Evolutionary conservation across 192 early-diverging fungal genomes (phyloP), one percentile per base, ranked within the genome.

Genomic region (Coemansia sp.): DNA sequence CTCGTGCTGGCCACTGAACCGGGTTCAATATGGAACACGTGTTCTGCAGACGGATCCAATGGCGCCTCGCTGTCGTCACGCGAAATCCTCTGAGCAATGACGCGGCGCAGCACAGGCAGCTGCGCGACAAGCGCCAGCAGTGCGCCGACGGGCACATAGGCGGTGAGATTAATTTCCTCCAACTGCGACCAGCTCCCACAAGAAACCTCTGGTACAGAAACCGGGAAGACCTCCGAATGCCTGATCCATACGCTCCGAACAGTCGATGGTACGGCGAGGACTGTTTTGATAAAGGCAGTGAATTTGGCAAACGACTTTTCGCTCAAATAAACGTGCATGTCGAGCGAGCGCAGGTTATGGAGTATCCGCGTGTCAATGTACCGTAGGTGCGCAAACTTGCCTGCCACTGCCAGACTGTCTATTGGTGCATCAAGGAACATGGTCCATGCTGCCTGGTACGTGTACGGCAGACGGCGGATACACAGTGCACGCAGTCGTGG

Each of bases 391-490:
- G 62, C 67, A 22, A 63, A 65, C 17, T 62, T 68, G 27, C 73
- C 73, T 2, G 73, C 68, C 1, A 76, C 42, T 1, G 68, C 55
- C 11, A 76, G 48, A 0, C 42, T 59, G 8, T 37, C 42, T 0
- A 76, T n/a, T 1, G 73, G 73, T 29, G 73, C 46, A 8, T 50
- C 63, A n/a, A 59, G 43, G 26, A 76, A 76, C 73, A 76, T 76
- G 4, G 58, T 21, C 73, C 73, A 76, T 5, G 73, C 73, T 7
- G 32, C 59, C 4, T 63, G 24, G 60, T 70, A 76, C 2, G 73
- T 66, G 27, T 62, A 76, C 8, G 73, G 73, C 5, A 76, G 59
- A 14, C 39, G 53, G 32, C 63, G 63, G 0, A 76, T 32, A 1
- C 46, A 42, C 14, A 76, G 56, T 7, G 39, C 22, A 15, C 42